phyloP scores from a whole-genome alignment of 2,329 filamentous ascomycete genomes.

The Fusarium incarnatum region DNA sequence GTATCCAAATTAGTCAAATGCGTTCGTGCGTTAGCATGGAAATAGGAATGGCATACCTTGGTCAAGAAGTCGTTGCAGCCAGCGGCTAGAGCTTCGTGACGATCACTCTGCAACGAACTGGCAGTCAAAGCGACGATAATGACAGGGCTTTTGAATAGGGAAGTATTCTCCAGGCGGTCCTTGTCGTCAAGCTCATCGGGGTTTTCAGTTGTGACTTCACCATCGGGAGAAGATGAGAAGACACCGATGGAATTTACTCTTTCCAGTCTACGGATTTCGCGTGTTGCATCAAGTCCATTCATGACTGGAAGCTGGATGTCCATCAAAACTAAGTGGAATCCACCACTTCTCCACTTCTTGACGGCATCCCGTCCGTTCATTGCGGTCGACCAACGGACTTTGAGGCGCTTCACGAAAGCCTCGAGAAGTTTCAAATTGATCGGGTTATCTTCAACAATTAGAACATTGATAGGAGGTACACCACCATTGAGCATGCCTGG shows the following conservation, averaged over 20 bases:
- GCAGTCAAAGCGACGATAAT: slow-evolving; percentile 98
- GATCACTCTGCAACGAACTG: slow-evolving; percentile 92
- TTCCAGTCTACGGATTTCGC: slow-evolving; percentile 91
- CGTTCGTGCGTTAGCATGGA: not conserved
- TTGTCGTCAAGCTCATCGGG: slow-evolving; percentile 66
- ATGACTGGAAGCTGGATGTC: slow-evolving; percentile 98
- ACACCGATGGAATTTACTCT: slow-evolving; percentile 92
- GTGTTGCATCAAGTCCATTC: slow-evolving; percentile 93
- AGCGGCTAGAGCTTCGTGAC: slow-evolving; percentile 92
- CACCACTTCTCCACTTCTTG: slow-evolving; percentile 89
- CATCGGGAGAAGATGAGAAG: slow-evolving; percentile 76
- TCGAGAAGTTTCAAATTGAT: slow-evolving; percentile 96
- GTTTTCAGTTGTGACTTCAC: slow-evolving; percentile 58
- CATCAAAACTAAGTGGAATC: slow-evolving; percentile 97
- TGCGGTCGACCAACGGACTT: slow-evolving; percentile 96
- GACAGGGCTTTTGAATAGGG: slow-evolving; percentile 92
- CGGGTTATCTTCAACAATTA: slow-evolving; percentile 98
- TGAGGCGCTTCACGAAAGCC: slow-evolving; percentile 94
- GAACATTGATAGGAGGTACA: slow-evolving; percentile 94
- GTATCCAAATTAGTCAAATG: slow-evolving; percentile 30
- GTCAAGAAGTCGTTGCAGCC: slow-evolving; percentile 99
- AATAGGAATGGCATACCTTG: slow-evolving; percentile 73
- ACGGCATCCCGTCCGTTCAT: slow-evolving; percentile 96
- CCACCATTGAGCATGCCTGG: slow-evolving; percentile 79
- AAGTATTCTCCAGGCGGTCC: slow-evolving; percentile 74